Percentiles rank a stretch among this genome's conserved stretches.
These are phyloP conservation scores for Spiromastix sp. DNA, from an alignment of 2,329 filamentous ascomycete genomes.

Conservation along the genomic window DNA sequence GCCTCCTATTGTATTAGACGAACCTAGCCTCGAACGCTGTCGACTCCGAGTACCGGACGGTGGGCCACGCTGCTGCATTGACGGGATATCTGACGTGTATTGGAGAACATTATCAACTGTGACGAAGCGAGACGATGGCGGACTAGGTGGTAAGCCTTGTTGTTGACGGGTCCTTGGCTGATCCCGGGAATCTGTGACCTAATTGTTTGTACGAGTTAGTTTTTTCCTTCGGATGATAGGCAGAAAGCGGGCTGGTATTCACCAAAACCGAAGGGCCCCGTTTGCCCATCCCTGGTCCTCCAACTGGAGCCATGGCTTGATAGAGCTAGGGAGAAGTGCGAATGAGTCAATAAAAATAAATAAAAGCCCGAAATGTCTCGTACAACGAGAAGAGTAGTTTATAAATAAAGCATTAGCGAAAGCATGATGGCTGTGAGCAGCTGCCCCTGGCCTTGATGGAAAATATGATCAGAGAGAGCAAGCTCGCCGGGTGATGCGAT, in stretches of 20 bases:
- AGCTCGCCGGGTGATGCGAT: too few species aligned
- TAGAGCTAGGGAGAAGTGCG: too few species aligned
- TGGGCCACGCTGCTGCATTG: constrained; percentile 73
- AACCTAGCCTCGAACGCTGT: constrained; percentile 23
- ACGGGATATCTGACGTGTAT: constrained; percentile 88
- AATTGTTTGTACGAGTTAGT: too few species aligned
- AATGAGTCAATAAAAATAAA: too few species aligned
- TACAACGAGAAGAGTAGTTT: too few species aligned
- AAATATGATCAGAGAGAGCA: too few species aligned
- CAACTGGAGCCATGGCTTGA: too few species aligned
- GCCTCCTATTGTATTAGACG: not conserved
- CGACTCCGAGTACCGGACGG: constrained; percentile 36
- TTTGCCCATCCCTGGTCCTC: constrained; percentile 17
- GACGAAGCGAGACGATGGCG: constrained; percentile 58
- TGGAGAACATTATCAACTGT: constrained; percentile 90
- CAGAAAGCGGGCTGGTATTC: constrained; percentile 8
- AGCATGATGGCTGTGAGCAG: too few species aligned
- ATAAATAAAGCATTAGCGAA: too few species aligned
- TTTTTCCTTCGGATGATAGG: not conserved
- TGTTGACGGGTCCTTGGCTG: constrained; percentile 19
- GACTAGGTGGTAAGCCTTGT: constrained; percentile 12
- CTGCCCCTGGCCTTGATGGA: too few species aligned
- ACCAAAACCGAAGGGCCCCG: constrained; percentile 37
- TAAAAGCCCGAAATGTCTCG: too few species aligned
- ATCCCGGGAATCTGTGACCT: constrained; percentile 37